These are phyloP conservation scores for Talaromyces wortmannii DNA, from an alignment of 495 filamentous ascomycete genomes.

Conservation along the genomic window DNA sequence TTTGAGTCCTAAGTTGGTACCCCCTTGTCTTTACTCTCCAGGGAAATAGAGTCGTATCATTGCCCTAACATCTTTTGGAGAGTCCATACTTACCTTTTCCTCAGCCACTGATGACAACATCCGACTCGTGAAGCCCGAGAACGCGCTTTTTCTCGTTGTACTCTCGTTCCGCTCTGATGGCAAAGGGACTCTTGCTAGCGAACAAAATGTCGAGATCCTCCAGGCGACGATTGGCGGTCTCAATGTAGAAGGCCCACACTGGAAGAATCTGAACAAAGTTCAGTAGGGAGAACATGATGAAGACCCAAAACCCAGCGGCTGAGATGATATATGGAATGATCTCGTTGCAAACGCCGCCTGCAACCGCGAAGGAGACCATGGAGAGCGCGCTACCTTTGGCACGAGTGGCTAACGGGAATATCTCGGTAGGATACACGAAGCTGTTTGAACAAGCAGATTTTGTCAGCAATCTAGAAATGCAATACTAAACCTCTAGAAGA, in stretches of 20 bases:
- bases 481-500: constrained; percentile 24
- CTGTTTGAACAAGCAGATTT: constrained; percentile 2
- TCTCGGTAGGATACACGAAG: constrained; percentile 50
- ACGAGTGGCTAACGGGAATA: constrained; percentile 46
- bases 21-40: neutral
- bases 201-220: constrained; percentile 47
- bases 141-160: neutral
- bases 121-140: neutral
- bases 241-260: constrained; percentile 43
- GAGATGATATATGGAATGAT: constrained; percentile 37
- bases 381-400: constrained; percentile 37
- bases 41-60: neutral
- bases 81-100: neutral
- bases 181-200: constrained; percentile 7
- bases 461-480: constrained; percentile 23
- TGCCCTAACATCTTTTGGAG: neutral
- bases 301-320: constrained; percentile 31
- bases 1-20: neutral
- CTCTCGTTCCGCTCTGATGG: constrained; percentile 2
- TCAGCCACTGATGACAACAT: constrained; percentile 1
- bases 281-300: constrained; percentile 37
- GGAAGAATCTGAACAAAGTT: constrained; percentile 35
- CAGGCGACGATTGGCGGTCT: constrained; percentile 40
- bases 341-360: constrained; percentile 33
- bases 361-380: constrained; percentile 41